Percentiles rank a stretch among this genome's conserved stretches.
Conservation (phyloP, 129 eudicot species). For the Flaveria ramosissima region DNA sequence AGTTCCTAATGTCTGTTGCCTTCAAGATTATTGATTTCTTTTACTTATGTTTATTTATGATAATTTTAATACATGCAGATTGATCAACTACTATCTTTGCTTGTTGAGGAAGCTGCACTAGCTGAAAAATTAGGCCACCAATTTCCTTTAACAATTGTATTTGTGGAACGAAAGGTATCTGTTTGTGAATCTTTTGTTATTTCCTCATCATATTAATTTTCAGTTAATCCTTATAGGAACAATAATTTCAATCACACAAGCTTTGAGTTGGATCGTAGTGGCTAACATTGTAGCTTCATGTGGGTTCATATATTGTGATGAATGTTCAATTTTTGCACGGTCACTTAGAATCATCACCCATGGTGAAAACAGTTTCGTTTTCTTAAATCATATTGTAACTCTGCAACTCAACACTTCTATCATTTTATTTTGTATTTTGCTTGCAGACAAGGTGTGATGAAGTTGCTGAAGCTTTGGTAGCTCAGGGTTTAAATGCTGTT, state of each 20-base stretch:
- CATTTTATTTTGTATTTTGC: conserved; percentile 4
- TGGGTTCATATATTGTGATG: neutral
- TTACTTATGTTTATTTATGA: conserved; percentile 18
- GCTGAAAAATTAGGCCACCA: conserved; percentile 65
- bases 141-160: conserved; percentile 78
- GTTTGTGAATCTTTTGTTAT: neutral
- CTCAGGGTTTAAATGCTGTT: conserved; percentile 74
- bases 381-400: neutral
- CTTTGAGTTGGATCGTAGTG: neutral
- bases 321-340: neutral
- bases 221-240: neutral
- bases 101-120: conserved; percentile 74
- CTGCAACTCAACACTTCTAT: conserved; percentile 16
- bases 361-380: neutral
- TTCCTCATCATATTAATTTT: neutral
- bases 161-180: conserved; percentile 86
- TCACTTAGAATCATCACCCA: neutral
- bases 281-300: neutral
- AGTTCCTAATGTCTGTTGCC: neutral
- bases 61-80: conserved; percentile 46
- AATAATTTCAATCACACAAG: neutral
- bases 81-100: conserved; percentile 73
- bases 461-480: conserved; percentile 83
- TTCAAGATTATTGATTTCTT: conserved; percentile 7
- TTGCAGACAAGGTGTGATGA: conserved; percentile 85